Percentiles rank a stretch among this genome's conserved stretches.
phyloP scores from a whole-genome alignment of 169 alveolate species.

The Plasmodium sp. region DNA sequence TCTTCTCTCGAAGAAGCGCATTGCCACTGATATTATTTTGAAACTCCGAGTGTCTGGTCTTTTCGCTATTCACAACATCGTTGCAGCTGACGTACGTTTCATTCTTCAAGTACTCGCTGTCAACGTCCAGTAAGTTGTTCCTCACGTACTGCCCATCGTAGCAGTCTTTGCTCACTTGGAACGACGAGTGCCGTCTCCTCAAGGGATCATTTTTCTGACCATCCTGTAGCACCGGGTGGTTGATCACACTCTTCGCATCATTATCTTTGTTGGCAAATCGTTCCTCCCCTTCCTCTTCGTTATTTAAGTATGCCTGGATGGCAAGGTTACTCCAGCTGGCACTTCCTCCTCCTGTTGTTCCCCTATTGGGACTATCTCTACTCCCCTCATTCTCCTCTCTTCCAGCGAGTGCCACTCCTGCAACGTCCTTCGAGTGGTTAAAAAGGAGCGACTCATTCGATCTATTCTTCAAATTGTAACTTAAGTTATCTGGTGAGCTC shows the following conservation, averaged over 20 bases:
- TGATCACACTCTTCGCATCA: neutral
- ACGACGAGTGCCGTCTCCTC: neutral
- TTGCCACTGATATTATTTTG: neutral
- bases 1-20: neutral
- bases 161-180: neutral
- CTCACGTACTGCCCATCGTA: constrained; percentile 8
- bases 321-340: neutral
- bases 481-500: neutral
- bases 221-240: neutral
- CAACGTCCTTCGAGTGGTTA: neutral
- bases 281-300: neutral
- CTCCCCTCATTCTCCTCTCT: neutral
- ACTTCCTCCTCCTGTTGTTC: neutral
- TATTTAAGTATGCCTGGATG: neutral
- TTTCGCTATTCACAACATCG: constrained; percentile 37
- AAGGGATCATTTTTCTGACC: neutral
- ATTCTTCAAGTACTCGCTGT: constrained; percentile 22
- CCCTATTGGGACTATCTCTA: neutral
- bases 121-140: constrained; percentile 9
- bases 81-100: constrained; percentile 25
- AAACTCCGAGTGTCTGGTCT: constrained; percentile 14
- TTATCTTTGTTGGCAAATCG: neutral
- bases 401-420: neutral
- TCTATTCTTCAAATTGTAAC: constrained; percentile 13
- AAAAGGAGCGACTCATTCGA: neutral